phyloP scores from a whole-genome alignment of 129 eudicot genomes.

The Lactuca saligna region DNA sequence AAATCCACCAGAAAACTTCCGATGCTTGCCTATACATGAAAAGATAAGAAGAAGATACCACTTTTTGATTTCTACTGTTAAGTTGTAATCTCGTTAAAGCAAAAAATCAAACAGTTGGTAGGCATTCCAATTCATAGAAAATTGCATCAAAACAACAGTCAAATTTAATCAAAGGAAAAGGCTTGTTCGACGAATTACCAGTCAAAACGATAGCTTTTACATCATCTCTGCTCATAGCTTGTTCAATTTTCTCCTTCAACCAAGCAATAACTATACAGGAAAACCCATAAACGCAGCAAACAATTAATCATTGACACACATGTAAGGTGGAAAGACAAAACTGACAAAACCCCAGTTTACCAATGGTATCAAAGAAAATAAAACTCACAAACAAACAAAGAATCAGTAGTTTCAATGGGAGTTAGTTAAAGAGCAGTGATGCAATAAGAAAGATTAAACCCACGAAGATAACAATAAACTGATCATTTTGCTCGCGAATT shows the following conservation, averaged over 20 bases:
- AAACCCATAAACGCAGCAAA: neutral
- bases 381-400: neutral
- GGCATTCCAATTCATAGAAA: neutral
- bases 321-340: neutral
- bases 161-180: neutral
- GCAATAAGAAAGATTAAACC: neutral
- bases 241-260: slow-evolving; percentile 56
- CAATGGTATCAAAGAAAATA: neutral
- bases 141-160: slow-evolving; percentile 14
- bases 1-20: slow-evolving; percentile 90
- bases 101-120: slow-evolving; percentile 25
- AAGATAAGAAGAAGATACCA: slow-evolving; percentile 9
- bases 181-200: slow-evolving; percentile 37
- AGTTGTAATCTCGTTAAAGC: slow-evolving; percentile 17
- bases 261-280: slow-evolving; percentile 63
- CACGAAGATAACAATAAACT: neutral
- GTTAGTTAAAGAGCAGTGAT: neutral
- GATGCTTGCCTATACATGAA: slow-evolving; percentile 48
- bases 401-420: neutral
- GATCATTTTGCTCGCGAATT: slow-evolving; percentile 1
- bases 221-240: slow-evolving; percentile 80
- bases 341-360: neutral
- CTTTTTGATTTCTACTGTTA: neutral
- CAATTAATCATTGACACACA: neutral
- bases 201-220: slow-evolving; percentile 81